phyloP scores from a whole-genome alignment of 495 filamentous ascomycete species.

The Aspergillus biplanus region DNA sequence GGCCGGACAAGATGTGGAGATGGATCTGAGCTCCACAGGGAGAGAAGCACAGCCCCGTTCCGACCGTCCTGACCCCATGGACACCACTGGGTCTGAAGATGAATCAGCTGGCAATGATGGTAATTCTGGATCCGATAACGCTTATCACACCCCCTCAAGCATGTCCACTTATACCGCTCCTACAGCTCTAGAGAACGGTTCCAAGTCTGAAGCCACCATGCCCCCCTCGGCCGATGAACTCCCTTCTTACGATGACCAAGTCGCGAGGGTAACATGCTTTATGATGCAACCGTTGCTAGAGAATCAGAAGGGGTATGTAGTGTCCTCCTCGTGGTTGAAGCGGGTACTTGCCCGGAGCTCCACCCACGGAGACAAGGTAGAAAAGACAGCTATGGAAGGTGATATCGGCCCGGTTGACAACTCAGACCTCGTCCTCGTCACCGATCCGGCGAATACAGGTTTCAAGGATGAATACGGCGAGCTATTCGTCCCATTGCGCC shows the following conservation, averaged over 20 bases:
- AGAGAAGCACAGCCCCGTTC: conserved; percentile 29
- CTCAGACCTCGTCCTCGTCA: conserved; percentile 60
- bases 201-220: conserved; percentile 22
- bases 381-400: conserved; percentile 64
- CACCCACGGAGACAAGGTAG: conserved; percentile 53
- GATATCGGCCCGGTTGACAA: conserved; percentile 87
- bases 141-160: conserved; percentile 38
- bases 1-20: conserved; percentile 44
- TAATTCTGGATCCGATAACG: conserved; percentile 27
- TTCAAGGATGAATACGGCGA: conserved; percentile 59
- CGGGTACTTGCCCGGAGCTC: conserved; percentile 71
- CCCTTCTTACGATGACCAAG: conserved; percentile 77
- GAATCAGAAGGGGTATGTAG: conserved; percentile 73
- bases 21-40: conserved; percentile 24
- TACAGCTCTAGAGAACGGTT: conserved; percentile 21
- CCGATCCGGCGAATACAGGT: conserved; percentile 37
- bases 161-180: conserved; percentile 35
- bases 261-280: conserved; percentile 65
- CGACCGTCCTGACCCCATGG: conserved; percentile 27
- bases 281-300: conserved; percentile 59
- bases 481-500: conserved; percentile 75
- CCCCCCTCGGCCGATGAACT: conserved; percentile 21
- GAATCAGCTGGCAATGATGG: conserved; percentile 27
- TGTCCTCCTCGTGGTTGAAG: conserved; percentile 79
- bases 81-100: conserved; percentile 30